Evolutionary conservation across 1,284 basidiomycete genomes (phyloP), one percentile per base, ranked within the genome.

Genomic region (Cryptococcus sp.): DNA sequence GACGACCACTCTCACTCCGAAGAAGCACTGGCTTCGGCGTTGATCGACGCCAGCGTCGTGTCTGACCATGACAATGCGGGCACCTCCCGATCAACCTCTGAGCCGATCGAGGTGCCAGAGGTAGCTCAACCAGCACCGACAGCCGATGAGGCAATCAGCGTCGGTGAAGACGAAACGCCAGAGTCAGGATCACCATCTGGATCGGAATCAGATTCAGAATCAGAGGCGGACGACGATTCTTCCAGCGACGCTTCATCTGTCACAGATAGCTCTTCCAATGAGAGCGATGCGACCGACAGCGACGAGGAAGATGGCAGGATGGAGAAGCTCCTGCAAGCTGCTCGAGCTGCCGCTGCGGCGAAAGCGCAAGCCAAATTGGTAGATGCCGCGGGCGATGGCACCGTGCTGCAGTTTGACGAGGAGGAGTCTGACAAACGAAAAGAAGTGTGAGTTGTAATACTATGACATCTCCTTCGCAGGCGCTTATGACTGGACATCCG

Each of bases 271-370:
- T n/a, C 31, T 8, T 31, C n/a, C 19, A 44, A 50, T 20, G 54
- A 58, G 17, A 50, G 44, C 22, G 52, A 47, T 8, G 47, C 51
- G 20, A 48, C 47, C 22, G 56, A 50, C 10, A 47, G 47, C 10
- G 65, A 62, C 39, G 62, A 54, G 3, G 65, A 65, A 17, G 63
- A 69, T 25, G 62, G 56, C 27, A 41, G 45, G 38, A 50, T 66
- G 54, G 62, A 66, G 22, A 49, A 23, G 27, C 55, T 66, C 0
- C 78, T 91, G 15, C 27, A 82, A 84, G 67, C 85, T 81, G 68
- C 88, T 84, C 23, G 82, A 82, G 66, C 76, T 77, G 66, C 85
- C 82, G 76, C 84, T 81, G 46, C 76, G 71, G 46, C 41, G 22
- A 52, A 53, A 31, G 55, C 47, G 10, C 50, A 54, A 41, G 47